Evolutionary conservation across 2,329 filamentous ascomycete species (phyloP).

Genomic region (Pseudogymnoascus sp.): DNA sequence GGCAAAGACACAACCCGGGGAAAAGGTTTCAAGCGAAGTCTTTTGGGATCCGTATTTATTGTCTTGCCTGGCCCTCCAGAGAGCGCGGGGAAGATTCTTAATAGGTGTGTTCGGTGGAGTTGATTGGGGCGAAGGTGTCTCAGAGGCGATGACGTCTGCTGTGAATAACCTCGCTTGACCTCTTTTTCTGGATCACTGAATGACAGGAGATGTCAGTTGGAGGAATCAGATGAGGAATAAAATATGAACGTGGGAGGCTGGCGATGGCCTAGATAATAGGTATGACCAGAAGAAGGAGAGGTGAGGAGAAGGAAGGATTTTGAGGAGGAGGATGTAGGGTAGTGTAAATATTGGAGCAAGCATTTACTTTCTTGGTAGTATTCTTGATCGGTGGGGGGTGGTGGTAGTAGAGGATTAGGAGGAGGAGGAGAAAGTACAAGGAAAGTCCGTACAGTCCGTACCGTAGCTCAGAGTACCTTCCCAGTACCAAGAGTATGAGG

Average conservation of each 20-base stretch:
- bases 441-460: too few species aligned
- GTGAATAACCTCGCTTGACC: conserved; percentile 11
- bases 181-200: conserved; percentile 2
- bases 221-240: conserved; percentile 11
- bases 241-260: conserved; percentile 20
- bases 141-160: background rate
- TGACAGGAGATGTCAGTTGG: background rate
- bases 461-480: too few species aligned
- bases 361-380: background rate
- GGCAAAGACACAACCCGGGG: conserved; percentile 13
- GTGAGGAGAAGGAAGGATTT: conserved; percentile 12
- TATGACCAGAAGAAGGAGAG: conserved; percentile 16
- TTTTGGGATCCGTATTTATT: conserved; percentile 22
- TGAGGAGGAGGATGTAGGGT: background rate
- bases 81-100: conserved; percentile 11
- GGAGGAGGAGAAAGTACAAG: too few species aligned
- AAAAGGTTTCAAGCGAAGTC: conserved; percentile 24
- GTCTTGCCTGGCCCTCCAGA: conserved; percentile 22
- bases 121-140: conserved; percentile 2
- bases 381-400: background rate
- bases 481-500: background rate
- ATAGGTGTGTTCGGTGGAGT: background rate
- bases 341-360: conserved; percentile 1
- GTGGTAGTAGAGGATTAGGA: background rate
- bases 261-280: conserved; percentile 24